phyloP scores from a whole-genome alignment of 2,329 filamentous ascomycete genomes.

The Beauveria brongniartii region DNA sequence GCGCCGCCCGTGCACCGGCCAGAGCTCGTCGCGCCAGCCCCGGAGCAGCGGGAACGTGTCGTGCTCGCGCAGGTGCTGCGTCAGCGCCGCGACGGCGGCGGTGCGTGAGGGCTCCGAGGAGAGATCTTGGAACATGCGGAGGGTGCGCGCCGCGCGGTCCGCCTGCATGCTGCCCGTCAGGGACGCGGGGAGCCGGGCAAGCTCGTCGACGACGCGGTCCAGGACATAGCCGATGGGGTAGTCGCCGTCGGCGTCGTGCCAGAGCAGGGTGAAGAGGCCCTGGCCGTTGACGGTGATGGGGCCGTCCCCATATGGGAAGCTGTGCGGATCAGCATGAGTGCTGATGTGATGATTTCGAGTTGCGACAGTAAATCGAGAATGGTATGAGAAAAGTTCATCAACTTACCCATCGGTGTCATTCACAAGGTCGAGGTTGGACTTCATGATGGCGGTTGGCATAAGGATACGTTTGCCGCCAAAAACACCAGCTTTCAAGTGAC shows the following conservation, averaged over 20 bases:
- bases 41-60: constrained; percentile 64
- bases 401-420: constrained; percentile 48
- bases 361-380: background rate
- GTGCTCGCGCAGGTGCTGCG: constrained; percentile 60
- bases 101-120: constrained; percentile 56
- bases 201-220: constrained; percentile 39
- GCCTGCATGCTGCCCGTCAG: constrained; percentile 54
- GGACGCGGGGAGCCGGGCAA: constrained; percentile 41
- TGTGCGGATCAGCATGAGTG: constrained; percentile 25
- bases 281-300: constrained; percentile 48
- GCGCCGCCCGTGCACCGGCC: constrained; percentile 64
- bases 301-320: constrained; percentile 69
- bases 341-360: background rate
- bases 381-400: background rate
- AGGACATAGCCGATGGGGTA: constrained; percentile 56
- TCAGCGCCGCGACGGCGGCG: constrained; percentile 44
- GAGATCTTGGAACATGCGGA: constrained; percentile 52
- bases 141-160: constrained; percentile 49
- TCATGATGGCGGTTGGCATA: constrained; percentile 13
- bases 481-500: no score
- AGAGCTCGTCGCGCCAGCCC: constrained; percentile 75
- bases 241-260: constrained; percentile 53
- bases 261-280: constrained; percentile 58
- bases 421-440: constrained; percentile 42
- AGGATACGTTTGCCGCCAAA: background rate